Evolutionary conservation across 306 rosid species (phyloP), one percentile per base, ranked within the genome.

Genomic region (Amphicarpaea edgeworthii): DNA sequence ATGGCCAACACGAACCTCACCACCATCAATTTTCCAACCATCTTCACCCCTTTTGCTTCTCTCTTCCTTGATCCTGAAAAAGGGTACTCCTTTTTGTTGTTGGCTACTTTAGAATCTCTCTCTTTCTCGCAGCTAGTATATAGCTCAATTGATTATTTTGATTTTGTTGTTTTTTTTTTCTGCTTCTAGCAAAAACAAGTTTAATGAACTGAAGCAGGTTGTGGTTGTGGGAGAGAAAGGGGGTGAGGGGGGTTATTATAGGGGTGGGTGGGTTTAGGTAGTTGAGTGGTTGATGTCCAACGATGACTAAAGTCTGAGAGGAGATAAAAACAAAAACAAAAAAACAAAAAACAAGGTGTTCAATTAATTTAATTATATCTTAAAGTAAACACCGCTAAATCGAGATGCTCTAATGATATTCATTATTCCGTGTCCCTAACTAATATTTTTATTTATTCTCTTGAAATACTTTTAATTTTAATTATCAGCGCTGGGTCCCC

Each of bases 181-280:
- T 40, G 20, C 2, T 57, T 34, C 7, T 41, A 19, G 37, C 55
- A 67, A 12, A 45, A 17, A 37, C 49, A 64, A 43, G 67, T 43
- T 51, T 61, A 70, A 79, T 42, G 26, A 80, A 21, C 0, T 30
- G 72, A 23, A 40, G 76, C 2, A 7, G 76, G 49, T 77, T 46
- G 54, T 32, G 76, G 49, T 77, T 46, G 54, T 32, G 47, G 51
- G 8, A 15, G 14, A 7, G 38, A 58, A 45, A 9, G 79, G 14
- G 37, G 11, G 3, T 8, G 34, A 17, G 1, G 1, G 6, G 74
- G 80, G 75, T 82, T 68, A 68, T 68, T 83, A 90, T 84, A 85
- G 40, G 79, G 67, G 75, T 76, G 69, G 90, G 83, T 82, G 82
- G 85, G 80, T 82, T 77, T 55, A 26, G 86, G 87, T 76, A 14